These are phyloP conservation scores for Sporothrix pallida DNA, from an alignment of 2,329 filamentous ascomycete genomes.

Conservation along the genomic window DNA sequence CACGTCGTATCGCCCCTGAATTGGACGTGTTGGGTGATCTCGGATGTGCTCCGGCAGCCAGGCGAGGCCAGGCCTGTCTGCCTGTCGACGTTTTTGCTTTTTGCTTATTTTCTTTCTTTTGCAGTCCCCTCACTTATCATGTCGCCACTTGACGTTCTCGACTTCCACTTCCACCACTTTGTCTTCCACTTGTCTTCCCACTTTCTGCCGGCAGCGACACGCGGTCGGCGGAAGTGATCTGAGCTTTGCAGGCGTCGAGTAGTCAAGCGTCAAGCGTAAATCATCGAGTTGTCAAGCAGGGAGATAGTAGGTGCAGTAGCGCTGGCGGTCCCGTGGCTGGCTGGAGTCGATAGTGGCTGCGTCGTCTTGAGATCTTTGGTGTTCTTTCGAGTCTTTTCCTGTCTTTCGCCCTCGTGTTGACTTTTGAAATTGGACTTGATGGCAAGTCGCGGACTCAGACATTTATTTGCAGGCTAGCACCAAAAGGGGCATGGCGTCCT, in stretches of 20 bases:
- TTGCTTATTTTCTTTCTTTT: not conserved
- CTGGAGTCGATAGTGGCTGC: slow-evolving; percentile 23
- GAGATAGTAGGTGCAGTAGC: not conserved
- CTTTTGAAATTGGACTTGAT: not conserved
- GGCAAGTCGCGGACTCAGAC: not conserved
- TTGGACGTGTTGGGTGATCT: slow-evolving; percentile 2
- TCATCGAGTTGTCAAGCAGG: not conserved
- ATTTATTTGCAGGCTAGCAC: not conserved
- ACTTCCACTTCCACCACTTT: not conserved
- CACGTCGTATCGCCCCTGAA: slow-evolving; percentile 15
- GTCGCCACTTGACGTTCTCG: not conserved
- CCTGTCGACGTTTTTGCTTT: not conserved
- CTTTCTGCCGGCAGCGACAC: slow-evolving; percentile 15
- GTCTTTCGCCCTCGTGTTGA: slow-evolving; percentile 11
- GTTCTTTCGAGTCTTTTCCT: not conserved
- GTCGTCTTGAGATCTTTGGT: not conserved
- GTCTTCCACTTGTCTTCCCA: not conserved
- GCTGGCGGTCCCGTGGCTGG: slow-evolving; percentile 10
- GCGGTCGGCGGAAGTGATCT: not conserved
- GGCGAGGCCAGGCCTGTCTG: not conserved
- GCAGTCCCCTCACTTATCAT: not conserved
- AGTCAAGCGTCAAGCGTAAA: not conserved
- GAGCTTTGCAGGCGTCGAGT: not conserved
- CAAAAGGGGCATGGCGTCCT: slow-evolving; percentile 9
- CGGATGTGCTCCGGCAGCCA: slow-evolving; percentile 23